Evolutionary conservation across 306 rosid genomes (phyloP), one percentile per base, ranked within the genome.

Genomic region (Trifolium fragiferum): DNA sequence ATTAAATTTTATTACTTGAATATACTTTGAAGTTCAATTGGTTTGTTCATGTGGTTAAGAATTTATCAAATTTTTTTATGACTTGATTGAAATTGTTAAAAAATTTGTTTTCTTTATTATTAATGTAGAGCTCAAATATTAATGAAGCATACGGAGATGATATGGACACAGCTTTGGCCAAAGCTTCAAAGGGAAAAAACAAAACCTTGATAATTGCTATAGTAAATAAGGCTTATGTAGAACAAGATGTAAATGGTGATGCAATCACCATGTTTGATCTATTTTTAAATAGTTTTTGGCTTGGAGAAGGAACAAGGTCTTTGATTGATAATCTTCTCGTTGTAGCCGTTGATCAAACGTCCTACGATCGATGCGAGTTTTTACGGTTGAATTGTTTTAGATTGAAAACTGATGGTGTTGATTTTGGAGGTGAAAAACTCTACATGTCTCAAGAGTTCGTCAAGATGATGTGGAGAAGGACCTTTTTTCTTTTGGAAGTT

Each of bases 401-500:
- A 12, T 59, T 92, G 70, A 72, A 80, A 65, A 90, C 91, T 2
- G 84, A 89, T 38, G 87, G 89, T 32, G 82, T 81, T 66, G 89
- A 90, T 77, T 89, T 83, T 19, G 79, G 61, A 59, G 85, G 85
- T 8, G 98, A 92, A 47, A 90, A 90, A 74, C 2, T 86, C 0
- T 92, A 61, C 84, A 90, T 90, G 98, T 90, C 98, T 8, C 40
- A 37, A 2, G 96, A 87, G 5, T 93, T 90, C 74, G 77, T 90
- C 62, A 84, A 79, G 47, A 93, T 93, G 96, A 92, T 90, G 96
- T 93, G 98, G 98, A 82, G 25, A 62, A 82, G 95, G 13, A 93
- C 96, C 30, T 18, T 15, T 47, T 82, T 92, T 32, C 76, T 87
- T 25, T 58, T 89, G 58, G 74, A 88, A 3, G 89, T 92, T 44